Evolutionary conservation across 257 asterid species (phyloP).

Genomic region (Paulownia fortunei): DNA sequence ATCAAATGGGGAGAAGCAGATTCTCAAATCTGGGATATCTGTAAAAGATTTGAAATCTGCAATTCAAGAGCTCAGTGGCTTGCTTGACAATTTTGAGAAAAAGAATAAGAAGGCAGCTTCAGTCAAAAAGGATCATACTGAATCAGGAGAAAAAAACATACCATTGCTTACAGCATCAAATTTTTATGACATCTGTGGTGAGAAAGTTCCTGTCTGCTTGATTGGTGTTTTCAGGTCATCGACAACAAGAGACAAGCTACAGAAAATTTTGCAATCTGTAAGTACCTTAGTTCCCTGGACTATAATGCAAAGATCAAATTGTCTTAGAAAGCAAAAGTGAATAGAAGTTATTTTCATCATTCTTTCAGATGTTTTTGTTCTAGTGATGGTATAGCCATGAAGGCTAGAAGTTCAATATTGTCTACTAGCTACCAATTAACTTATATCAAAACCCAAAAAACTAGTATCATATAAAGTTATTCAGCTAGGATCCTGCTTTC

Average conservation of each 20-base stretch:
- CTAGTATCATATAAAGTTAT: no score
- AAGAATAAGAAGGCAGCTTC: conserved; percentile 72
- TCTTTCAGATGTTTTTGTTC: background rate
- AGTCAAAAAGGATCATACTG: conserved; percentile 41
- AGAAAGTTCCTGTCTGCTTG: conserved; percentile 78
- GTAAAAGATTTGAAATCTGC: conserved; percentile 82
- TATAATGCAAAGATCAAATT: background rate
- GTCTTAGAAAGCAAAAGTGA: background rate
- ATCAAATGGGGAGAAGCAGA: conserved; percentile 79
- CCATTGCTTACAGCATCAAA: conserved; percentile 74
- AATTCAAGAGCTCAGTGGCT: conserved; percentile 68
- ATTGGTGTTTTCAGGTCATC: conserved; percentile 82
- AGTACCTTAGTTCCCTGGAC: conserved; percentile 34
- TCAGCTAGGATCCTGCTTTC: background rate
- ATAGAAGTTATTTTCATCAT: background rate
- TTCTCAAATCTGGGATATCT: conserved; percentile 68
- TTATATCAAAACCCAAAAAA: background rate
- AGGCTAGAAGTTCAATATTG: background rate
- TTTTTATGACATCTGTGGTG: conserved; percentile 67
- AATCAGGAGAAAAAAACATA: conserved; percentile 47
- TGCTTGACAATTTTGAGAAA: conserved; percentile 77
- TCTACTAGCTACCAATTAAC: background rate
- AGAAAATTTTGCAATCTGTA: conserved; percentile 67
- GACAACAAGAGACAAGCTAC: conserved; percentile 61
- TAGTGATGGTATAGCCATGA: background rate